A percentile compares a stretch with the other conserved stretches of the same genome.
Evolutionary conservation across 2,329 filamentous ascomycete genomes (phyloP).

Genomic region (Phyllosticta paracitricarpa): DNA sequence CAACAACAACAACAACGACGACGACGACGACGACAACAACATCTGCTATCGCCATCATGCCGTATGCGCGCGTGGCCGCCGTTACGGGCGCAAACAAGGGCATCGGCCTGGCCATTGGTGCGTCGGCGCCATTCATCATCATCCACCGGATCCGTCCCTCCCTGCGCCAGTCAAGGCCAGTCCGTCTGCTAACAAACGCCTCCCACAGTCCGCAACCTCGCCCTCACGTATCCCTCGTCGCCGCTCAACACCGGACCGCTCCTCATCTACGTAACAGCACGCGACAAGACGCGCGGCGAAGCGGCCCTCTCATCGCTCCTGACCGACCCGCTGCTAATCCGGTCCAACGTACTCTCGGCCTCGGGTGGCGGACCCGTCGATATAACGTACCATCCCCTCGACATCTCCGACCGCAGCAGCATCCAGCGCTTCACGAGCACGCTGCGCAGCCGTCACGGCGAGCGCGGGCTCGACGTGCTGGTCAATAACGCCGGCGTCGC

Average conservation of each 20-base stretch:
- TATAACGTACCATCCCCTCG: slow-evolving; percentile 32
- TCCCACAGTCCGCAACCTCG: slow-evolving; percentile 39
- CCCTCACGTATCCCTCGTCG: slow-evolving; percentile 43
- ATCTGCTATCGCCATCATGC: slow-evolving; percentile 13
- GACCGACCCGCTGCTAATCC: slow-evolving; percentile 25
- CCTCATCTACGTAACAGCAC: slow-evolving; percentile 26
- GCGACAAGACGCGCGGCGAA: slow-evolving; percentile 19
- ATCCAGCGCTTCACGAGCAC: slow-evolving; percentile 27
- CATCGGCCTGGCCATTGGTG: slow-evolving; percentile 39
- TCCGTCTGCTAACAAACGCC: background rate
- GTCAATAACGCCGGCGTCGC: slow-evolving; percentile 41
- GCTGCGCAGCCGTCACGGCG: slow-evolving; percentile 19
- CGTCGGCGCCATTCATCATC: background rate
- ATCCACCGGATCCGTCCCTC: background rate
- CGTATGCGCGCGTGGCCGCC: slow-evolving; percentile 35
- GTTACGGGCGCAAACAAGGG: slow-evolving; percentile 48
- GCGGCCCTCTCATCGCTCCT: slow-evolving; percentile 19
- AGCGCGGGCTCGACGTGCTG: slow-evolving; percentile 24
- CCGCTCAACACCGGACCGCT: slow-evolving; percentile 24
- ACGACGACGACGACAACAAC: background rate
- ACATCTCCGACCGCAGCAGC: slow-evolving; percentile 34
- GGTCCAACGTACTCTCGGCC: slow-evolving; percentile 35
- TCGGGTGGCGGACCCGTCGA: slow-evolving; percentile 19
- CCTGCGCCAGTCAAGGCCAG: background rate
- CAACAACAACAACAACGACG: background rate